A percentile compares a stretch with the other conserved stretches of the same genome.
Evolutionary conservation across 2,329 filamentous ascomycete genomes (phyloP).

Genomic region (Aspergillus ibericus): DNA sequence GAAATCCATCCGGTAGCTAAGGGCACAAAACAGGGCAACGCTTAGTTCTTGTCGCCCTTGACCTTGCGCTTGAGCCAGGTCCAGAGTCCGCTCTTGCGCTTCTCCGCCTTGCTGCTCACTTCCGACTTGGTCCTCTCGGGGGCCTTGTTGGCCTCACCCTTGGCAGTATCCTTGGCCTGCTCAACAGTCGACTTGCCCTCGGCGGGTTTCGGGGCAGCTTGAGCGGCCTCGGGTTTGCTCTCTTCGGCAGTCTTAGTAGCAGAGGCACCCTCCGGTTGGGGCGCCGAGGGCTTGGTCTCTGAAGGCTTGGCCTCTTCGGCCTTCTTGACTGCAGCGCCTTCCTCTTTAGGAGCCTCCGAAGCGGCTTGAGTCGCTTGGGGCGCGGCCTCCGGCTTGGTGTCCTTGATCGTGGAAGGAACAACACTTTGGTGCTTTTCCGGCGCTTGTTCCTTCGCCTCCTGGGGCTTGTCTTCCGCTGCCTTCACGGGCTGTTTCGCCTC

Average conservation of each 20-base stretch:
- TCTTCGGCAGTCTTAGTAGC: slow-evolving; percentile 11
- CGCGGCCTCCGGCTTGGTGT: slow-evolving; percentile 21
- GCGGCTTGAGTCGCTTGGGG: slow-evolving; percentile 5
- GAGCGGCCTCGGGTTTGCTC: background rate
- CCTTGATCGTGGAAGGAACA: slow-evolving; percentile 20
- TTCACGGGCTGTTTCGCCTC: slow-evolving; percentile 5
- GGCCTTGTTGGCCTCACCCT: slow-evolving; percentile 10
- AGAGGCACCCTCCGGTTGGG: slow-evolving; percentile 12
- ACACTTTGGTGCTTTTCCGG: slow-evolving; percentile 18
- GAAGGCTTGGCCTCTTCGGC: slow-evolving; percentile 1
- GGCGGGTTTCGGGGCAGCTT: slow-evolving; percentile 20
- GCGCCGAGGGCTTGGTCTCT: slow-evolving; percentile 3
- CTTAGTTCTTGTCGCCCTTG: slow-evolving; percentile 17
- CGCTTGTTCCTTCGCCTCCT: slow-evolving; percentile 16
- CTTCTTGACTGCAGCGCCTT: slow-evolving; percentile 10
- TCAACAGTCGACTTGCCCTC: slow-evolving; percentile 17
- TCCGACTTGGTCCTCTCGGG: slow-evolving; percentile 12
- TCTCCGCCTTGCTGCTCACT: slow-evolving; percentile 19
- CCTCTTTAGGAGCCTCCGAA: background rate
- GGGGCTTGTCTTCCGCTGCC: slow-evolving; percentile 16
- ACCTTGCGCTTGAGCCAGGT: slow-evolving; percentile 33
- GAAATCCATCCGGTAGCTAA: background rate
- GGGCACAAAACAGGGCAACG: slow-evolving; percentile 2
- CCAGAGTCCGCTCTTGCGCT: slow-evolving; percentile 29
- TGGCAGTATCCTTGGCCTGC: slow-evolving; percentile 14